phyloP scores from a whole-genome alignment of 371 early-diverging fungal genomes.

The Cokeromyces recurvatus region DNA sequence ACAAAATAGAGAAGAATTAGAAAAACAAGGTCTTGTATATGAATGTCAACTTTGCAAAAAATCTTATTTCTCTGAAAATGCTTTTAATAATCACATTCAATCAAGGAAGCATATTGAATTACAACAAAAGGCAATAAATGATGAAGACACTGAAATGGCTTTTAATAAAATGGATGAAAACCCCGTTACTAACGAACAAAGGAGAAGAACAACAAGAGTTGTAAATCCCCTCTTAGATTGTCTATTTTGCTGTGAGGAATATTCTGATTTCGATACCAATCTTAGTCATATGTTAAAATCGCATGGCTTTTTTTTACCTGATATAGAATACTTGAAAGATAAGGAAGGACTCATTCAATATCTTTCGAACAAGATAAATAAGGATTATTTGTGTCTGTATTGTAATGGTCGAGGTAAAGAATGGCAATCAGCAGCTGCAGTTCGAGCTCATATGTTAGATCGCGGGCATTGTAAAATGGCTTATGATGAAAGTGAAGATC shows the following conservation, averaged over 20 bases:
- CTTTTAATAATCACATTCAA: slow-evolving; percentile 78
- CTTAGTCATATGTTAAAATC: slow-evolving; percentile 83
- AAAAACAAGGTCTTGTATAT: slow-evolving; percentile 29
- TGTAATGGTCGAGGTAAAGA: slow-evolving; percentile 91
- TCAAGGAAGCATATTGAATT: slow-evolving; percentile 90
- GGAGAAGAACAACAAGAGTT: slow-evolving; percentile 14
- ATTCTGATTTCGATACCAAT: slow-evolving; percentile 66
- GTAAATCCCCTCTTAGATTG: slow-evolving; percentile 55
- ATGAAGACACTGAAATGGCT: neutral
- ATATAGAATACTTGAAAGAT: slow-evolving; percentile 87
- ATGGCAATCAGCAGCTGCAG: slow-evolving; percentile 81
- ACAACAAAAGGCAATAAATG: slow-evolving; percentile 22
- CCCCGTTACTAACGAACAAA: slow-evolving; percentile 11
- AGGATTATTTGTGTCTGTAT: slow-evolving; percentile 86
- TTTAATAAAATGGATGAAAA: neutral
- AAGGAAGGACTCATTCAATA: slow-evolving; percentile 81
- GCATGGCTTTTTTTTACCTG: slow-evolving; percentile 97
- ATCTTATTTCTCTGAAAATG: slow-evolving; percentile 73
- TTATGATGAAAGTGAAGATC: slow-evolving; percentile 88
- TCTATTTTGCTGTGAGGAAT: slow-evolving; percentile 69
- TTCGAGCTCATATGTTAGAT: slow-evolving; percentile 93
- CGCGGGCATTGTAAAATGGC: slow-evolving; percentile 94
- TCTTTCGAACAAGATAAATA: slow-evolving; percentile 85
- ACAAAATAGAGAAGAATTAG: slow-evolving; percentile 28
- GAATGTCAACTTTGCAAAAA: slow-evolving; percentile 50